Conservation (phyloP, 352 stramenopile genomes). For the Phytophthora kernoviae region DNA sequence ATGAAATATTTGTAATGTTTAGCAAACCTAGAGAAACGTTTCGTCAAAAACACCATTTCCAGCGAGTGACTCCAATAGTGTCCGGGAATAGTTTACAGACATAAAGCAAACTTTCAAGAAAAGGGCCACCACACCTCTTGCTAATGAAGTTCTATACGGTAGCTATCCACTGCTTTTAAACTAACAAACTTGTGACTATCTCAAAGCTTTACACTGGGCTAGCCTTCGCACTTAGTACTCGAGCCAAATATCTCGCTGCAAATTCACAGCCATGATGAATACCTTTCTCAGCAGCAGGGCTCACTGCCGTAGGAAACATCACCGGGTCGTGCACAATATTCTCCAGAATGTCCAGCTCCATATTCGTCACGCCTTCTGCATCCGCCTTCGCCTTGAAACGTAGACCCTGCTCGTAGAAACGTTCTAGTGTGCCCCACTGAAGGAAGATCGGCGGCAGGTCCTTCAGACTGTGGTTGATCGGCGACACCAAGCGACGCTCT, state of each 20-base stretch:
- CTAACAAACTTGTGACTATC: background rate
- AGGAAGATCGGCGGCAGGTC: constrained; percentile 40
- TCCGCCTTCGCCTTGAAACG: constrained; percentile 32
- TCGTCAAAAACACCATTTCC: no score
- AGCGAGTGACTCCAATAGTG: no score
- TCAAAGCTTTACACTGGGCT: background rate
- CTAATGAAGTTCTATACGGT: constrained; percentile 2
- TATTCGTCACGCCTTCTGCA: constrained; percentile 31
- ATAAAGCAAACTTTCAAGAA: constrained; percentile 25
- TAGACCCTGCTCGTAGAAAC: constrained; percentile 36
- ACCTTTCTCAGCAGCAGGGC: constrained; percentile 29
- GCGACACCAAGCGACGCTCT: constrained; percentile 24
- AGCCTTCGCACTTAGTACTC: constrained; percentile 9
- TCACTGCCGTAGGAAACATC: constrained; percentile 31
- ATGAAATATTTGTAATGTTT: no score
- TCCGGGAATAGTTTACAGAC: no score
- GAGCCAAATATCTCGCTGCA: constrained; percentile 20
- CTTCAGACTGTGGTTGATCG: constrained; percentile 39
- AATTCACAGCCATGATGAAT: constrained; percentile 28
- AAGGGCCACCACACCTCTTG: constrained; percentile 12
- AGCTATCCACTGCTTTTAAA: no score
- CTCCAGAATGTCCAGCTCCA: constrained; percentile 43
- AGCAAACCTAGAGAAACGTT: no score
- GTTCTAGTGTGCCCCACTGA: constrained; percentile 33
- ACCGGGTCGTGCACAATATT: constrained; percentile 35